Conservation (phyloP, 23 red algal species). For the Gracilaria caudata region DNA sequence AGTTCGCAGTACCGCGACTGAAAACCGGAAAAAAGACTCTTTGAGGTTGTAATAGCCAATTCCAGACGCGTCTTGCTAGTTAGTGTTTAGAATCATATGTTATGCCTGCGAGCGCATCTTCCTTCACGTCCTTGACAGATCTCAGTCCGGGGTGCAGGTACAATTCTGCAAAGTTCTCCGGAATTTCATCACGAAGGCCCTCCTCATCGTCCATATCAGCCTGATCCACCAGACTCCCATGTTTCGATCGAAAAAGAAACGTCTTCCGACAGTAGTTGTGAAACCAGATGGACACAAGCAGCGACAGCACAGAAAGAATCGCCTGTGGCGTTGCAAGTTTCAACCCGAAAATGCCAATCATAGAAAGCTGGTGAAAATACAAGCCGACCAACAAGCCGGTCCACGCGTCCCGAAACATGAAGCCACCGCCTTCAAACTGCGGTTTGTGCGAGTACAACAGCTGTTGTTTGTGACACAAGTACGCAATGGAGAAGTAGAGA, state of each 20-base stretch:
- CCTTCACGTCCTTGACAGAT: slow-evolving; percentile 13
- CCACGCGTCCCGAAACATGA: slow-evolving; percentile 43
- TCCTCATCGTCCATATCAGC: slow-evolving; percentile 35
- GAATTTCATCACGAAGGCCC: slow-evolving; percentile 55
- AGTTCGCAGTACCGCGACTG: too few relatives aligned
- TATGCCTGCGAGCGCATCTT: background rate
- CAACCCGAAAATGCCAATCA: slow-evolving; percentile 70
- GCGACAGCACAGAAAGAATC: slow-evolving; percentile 42
- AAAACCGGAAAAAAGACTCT: too few relatives aligned
- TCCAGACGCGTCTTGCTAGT: too few relatives aligned
- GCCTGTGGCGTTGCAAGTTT: slow-evolving; percentile 51
- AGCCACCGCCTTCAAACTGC: slow-evolving; percentile 62
- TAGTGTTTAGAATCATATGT: background rate
- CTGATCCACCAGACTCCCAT: slow-evolving; percentile 54
- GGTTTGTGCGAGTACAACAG: slow-evolving; percentile 65
- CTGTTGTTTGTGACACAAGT: slow-evolving; percentile 48
- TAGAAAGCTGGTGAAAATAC: slow-evolving; percentile 67
- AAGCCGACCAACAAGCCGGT: slow-evolving; percentile 40
- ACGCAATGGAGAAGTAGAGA: slow-evolving; percentile 62
- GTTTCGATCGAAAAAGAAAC: slow-evolving; percentile 55
- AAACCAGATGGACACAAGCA: slow-evolving; percentile 57
- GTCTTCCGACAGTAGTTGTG: slow-evolving; percentile 17
- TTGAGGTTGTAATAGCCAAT: too few relatives aligned
- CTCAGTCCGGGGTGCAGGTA: slow-evolving; percentile 57
- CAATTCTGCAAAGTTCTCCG: slow-evolving; percentile 44